Percentiles rank a stretch among this genome's conserved stretches.
Evolutionary conservation across 1,139 yeast genomes (phyloP).

Genomic region (Cylindricascospora bacillispora): DNA sequence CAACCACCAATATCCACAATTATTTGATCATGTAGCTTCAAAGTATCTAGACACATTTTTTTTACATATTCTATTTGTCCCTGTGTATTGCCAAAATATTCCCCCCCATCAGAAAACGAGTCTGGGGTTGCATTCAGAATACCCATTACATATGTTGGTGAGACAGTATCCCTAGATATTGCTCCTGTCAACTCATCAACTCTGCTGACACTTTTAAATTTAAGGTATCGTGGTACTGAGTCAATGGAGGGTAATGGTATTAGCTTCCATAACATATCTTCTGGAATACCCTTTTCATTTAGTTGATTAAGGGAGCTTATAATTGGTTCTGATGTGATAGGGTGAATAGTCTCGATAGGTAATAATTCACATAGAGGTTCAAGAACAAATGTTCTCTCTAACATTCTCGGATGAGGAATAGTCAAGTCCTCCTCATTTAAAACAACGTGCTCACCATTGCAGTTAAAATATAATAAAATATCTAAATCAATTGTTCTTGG

Average conservation of each 20-base stretch:
- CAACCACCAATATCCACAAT: conserved; percentile 90
- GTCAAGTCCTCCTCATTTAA: conserved; percentile 44
- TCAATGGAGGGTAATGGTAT: conserved; percentile 12
- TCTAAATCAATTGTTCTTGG: conserved; percentile 88
- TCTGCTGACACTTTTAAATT: conserved; percentile 11
- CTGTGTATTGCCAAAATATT: conserved; percentile 26
- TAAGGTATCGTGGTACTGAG: conserved; percentile 9
- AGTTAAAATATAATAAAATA: conserved; percentile 44
- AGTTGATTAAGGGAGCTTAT: conserved; percentile 56
- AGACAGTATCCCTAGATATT: conserved; percentile 15
- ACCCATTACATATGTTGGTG: conserved; percentile 52
- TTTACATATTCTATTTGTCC: conserved; percentile 31
- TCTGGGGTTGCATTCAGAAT: conserved; percentile 86
- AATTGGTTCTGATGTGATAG: conserved; percentile 72
- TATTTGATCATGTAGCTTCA: conserved; percentile 46
- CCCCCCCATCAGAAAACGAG: conserved; percentile 88
- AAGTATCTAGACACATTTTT: conserved; percentile 42
- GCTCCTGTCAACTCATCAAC: conserved; percentile 6
- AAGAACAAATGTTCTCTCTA: conserved; percentile 81
- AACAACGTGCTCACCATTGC: conserved; percentile 17
- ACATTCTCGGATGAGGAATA: conserved; percentile 79
- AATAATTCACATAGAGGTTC: conserved; percentile 77
- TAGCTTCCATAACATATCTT: conserved; percentile 18
- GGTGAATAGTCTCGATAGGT: conserved; percentile 54
- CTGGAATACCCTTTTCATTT: conserved; percentile 25